Evolutionary conservation across 768 basidiomycete genomes (phyloP), one percentile per base, ranked within the genome.

Genomic region (Leccinum aurantiacum): DNA sequence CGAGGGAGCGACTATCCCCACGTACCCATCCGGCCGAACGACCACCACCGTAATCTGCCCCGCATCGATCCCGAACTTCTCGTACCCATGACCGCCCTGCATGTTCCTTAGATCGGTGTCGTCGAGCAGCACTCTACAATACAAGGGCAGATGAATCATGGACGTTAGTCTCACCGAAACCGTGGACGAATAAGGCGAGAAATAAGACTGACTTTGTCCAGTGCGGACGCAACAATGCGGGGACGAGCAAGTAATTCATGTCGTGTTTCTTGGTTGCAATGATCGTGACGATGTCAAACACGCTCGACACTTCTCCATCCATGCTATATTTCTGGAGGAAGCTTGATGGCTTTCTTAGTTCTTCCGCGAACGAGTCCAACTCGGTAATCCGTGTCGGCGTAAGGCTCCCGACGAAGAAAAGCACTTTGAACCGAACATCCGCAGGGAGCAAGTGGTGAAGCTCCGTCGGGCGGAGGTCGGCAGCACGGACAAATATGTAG

Each of bases 31-130:
- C 41, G 41, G 41, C 10, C 41, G 74, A 48, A 79, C 64, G 9
- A 79, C 63, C 19, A 76, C 75, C 5, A 78, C 46, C 27, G 76
- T 72, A 10, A 75, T 69, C 29, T 60, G 67, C 3, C 56, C 47
- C 4, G 63, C 53, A 33, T 66, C 63, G 41, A 79, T 73, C 1
- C 77, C 78, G 46, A 72, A 78, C 19, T n/a, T 66, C 53, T 69
- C 63, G 57, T 79, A 78, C 2, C 58, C 76, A 19, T 63, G 61
- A 9, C 77, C 76, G 7, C 76, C 78, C 13, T 63, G 14, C 49
- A 67, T 6, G 41, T 44, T 19, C 19, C n/a, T 19, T 44, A 44
- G n/a, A 44, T 44, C 41, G n/a, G 41, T 44, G 10, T 44, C 41
- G n/a, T 44, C 41, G 41, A 41, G 41, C n/a, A 44, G n/a, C n/a